These are phyloP conservation scores for Clohesyomyces aquaticus DNA, from an alignment of 495 filamentous ascomycete genomes.

Conservation along the genomic window DNA sequence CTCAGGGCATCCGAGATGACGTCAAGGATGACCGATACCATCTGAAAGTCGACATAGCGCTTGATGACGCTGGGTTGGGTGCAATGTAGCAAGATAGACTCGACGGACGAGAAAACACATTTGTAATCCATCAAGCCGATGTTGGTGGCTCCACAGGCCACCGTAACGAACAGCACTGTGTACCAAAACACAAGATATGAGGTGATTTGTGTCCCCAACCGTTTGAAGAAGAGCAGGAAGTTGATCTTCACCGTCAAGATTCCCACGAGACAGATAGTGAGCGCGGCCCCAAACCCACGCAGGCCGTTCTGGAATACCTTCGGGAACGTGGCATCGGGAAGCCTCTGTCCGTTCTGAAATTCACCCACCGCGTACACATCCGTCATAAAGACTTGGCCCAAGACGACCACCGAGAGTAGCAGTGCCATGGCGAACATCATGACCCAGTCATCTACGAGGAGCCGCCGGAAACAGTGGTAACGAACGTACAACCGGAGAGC, in stretches of 20 bases:
- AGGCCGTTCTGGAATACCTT: not conserved
- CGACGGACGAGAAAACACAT: not conserved
- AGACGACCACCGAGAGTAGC: not conserved
- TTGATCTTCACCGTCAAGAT: constrained; percentile 13
- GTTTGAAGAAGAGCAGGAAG: constrained; percentile 19
- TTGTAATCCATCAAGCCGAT: constrained; percentile 16
- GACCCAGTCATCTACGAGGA: constrained; percentile 9
- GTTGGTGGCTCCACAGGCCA: constrained; percentile 3
- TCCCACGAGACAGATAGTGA: constrained; percentile 1
- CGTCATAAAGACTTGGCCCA: constrained; percentile 6
- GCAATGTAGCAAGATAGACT: not conserved
- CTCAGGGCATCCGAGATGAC: constrained; percentile 6
- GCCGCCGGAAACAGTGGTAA: constrained; percentile 5
- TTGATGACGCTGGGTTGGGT: not conserved
- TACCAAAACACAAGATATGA: constrained; percentile 9
- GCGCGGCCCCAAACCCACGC: not conserved
- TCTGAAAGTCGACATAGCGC: constrained; percentile 6
- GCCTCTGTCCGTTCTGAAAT: constrained; percentile 12
- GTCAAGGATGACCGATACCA: constrained; percentile 10
- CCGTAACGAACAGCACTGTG: constrained; percentile 6
- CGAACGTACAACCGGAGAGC: constrained; percentile 10
- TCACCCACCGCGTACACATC: constrained; percentile 5
- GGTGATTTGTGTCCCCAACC: constrained; percentile 7
- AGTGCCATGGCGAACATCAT: constrained; percentile 11
- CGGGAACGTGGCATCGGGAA: constrained; percentile 13